Evolutionary conservation across 2,329 filamentous ascomycete species (phyloP), one percentile per base, ranked within the genome.

Genomic region (Aotearoamyces nothofagi): DNA sequence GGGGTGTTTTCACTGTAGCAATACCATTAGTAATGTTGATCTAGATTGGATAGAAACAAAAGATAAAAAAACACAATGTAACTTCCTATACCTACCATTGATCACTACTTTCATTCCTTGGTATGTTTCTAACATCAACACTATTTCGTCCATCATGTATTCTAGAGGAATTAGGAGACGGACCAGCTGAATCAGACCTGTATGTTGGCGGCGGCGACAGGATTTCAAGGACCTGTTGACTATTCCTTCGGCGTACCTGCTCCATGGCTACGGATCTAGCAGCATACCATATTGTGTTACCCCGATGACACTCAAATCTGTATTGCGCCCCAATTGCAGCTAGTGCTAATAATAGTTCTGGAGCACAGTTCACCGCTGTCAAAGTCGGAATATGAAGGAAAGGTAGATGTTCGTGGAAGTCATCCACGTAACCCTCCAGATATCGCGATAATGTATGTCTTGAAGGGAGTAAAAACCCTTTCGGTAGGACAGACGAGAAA

Each of bases 331-430:
- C 73, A 2, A 80, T 66, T 1, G 77, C 72, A 13, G 76, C 57
- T 10, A 81, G 65, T 1, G 75, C 75, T 15, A 83, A 53, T 4
- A 79, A 54, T 4, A 82, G 54, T 46, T 81, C 78, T 0, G 75
- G 66, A 0, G 73, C 68, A n/a, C 70, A 61, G n/a, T 71, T 66
- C 5, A 65, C 64, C 1, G 73, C 63, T 2, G 61, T 59, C 26
- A 81, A 57, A 0, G 75, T 80, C 0, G 77, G 69, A 4, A 79
- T 53, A 44, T 83, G 77, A 15, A 82, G 55, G 35, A 81, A 69
- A 0, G 66, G 66, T 22, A 70, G 56, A 34, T 69, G 63, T 15
- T 64, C 58, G 33, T 70, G 60, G 33, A 81, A 79, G 0, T 75
- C 74, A 33, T 63, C 68, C 30, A 79, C 66, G 40, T 79, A 82